Conservation (phyloP, 306 rosid genomes). For the Prinsepia uniflora region DNA sequence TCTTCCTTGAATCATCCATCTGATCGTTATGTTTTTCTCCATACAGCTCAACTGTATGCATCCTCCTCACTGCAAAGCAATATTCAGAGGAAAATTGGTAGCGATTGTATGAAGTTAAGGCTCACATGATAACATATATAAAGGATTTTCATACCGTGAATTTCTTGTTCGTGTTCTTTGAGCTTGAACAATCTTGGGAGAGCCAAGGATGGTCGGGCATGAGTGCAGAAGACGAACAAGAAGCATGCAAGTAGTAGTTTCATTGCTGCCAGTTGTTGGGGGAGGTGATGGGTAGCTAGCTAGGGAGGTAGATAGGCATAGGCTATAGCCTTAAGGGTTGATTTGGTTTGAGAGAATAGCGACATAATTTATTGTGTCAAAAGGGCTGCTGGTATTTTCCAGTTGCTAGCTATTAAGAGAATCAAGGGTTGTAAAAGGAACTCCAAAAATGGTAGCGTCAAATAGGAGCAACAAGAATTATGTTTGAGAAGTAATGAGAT, state of each 20-base stretch:
- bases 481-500: too few species aligned
- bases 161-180: background rate
- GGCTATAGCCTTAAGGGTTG: background rate
- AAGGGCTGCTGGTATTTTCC: background rate
- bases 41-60: background rate
- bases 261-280: background rate
- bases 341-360: background rate
- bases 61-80: background rate
- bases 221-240: conserved; percentile 8
- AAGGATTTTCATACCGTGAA: conserved; percentile 13
- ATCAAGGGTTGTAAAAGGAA: background rate
- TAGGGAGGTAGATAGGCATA: too few species aligned
- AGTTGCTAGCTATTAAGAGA: background rate
- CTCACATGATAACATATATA: background rate
- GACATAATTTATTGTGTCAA: background rate
- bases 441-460: background rate
- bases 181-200: background rate
- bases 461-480: background rate
- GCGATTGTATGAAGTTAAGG: too few species aligned
- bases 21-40: background rate
- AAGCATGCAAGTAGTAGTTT: conserved; percentile 7
- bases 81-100: background rate
- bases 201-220: conserved; percentile 3
- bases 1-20: conserved; percentile 5
- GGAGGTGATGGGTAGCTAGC: background rate